Evolutionary conservation across 1,284 basidiomycete species (phyloP), one percentile per base, ranked within the genome.

Genomic region (Marasmius fiardii): DNA sequence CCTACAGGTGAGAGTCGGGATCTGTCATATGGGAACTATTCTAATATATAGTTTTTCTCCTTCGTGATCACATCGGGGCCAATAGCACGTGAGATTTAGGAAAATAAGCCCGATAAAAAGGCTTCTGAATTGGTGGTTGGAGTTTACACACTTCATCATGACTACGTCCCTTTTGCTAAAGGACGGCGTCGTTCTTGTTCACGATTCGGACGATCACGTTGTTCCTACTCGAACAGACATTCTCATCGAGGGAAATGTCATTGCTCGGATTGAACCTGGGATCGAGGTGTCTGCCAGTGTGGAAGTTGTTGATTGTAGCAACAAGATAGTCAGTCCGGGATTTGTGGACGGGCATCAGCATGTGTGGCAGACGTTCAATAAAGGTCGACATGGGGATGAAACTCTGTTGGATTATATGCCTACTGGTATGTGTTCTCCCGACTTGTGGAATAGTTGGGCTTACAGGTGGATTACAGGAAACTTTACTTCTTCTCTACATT

Each of bases 271-370:
- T 20, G 39, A 16, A 41, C 39, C 11, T 20, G 39, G 16, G 20
- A 41, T 82, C 60, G 66, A 71, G 50, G 63, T 77, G 1, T 71
- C 72, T 6, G 68, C 65, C 11, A 77, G 78, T 1, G 63, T 68
- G 2, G 78, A 82, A 48, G 80, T 83, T 14, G 72, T 85, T 6
- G 85, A 87, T 63, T 87, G 85, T 56, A 87, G 85, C 58, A 69
- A 74, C 4, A 60, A 58, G 39, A 48, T 58, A 1, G 6, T 60
- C 1, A 52, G 51, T 1, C 59, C 59, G 11, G 59, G 59, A 20
- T 60, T 60, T 31, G 23, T 60, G 10, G 59, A 60, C 23, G 56
- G 54, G 11, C 59, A 60, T 37, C 59, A 60, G 28, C 59, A 60
- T 41, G 16, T 60, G 1, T 60, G 57, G 54, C 57, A 56, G 35